phyloP scores from a whole-genome alignment of 768 basidiomycete genomes.

The Xerocomus brunneocitrinus region DNA sequence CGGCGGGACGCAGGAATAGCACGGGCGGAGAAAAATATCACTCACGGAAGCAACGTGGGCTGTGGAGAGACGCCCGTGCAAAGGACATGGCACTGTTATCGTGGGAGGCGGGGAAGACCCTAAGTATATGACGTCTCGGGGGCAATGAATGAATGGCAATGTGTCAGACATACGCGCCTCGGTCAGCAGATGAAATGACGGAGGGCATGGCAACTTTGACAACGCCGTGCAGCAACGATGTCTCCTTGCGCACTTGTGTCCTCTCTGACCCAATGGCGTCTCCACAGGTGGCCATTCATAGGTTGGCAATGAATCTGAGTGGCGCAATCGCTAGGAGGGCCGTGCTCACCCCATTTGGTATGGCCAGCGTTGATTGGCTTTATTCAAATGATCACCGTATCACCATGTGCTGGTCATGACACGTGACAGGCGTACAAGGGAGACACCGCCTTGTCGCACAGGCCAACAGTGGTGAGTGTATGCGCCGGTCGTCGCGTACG shows the following conservation, averaged over 20 bases:
- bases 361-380: neutral
- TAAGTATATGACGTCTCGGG: constrained; percentile 15
- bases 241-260: neutral
- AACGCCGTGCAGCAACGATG: neutral
- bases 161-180: constrained; percentile 12
- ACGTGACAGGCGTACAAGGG: constrained; percentile 6
- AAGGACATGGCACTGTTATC: constrained; percentile 3
- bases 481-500: neutral
- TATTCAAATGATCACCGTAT: constrained; percentile 15
- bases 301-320: neutral
- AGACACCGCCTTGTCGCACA: neutral
- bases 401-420: constrained; percentile 6
- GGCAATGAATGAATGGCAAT: constrained; percentile 9
- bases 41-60: constrained; percentile 23
- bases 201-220: neutral
- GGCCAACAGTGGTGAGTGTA: neutral
- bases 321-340: constrained; percentile 5
- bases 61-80: constrained; percentile 1
- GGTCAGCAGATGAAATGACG: neutral
- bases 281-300: neutral
- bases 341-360: constrained; percentile 13
- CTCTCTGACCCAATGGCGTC: neutral
- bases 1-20: neutral
- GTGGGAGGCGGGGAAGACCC: constrained; percentile 16
- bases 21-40: constrained; percentile 4